Evolutionary conservation across 2,329 filamentous ascomycete genomes (phyloP).

Genomic region (Pseudogymnoascus sp.): DNA sequence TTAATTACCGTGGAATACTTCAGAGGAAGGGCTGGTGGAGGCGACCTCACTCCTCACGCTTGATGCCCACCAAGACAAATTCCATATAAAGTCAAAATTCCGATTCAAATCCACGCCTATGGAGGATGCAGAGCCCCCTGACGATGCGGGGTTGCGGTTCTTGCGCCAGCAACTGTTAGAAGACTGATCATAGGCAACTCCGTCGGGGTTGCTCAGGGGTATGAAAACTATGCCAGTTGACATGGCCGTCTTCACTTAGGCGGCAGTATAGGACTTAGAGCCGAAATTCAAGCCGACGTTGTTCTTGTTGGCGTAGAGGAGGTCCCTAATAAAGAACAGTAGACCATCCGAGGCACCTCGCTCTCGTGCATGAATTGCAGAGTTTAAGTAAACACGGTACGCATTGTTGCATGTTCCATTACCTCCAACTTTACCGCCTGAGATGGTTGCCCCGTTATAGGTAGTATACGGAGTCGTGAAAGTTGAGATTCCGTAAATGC

Average conservation of each 20-base stretch:
- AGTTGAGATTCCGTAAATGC: slow-evolving; percentile 32
- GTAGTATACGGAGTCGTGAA: slow-evolving; percentile 37
- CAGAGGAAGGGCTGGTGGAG: slow-evolving; percentile 36
- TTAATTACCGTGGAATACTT: slow-evolving; percentile 37
- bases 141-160: slow-evolving; percentile 42
- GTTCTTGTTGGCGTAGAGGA: slow-evolving; percentile 44
- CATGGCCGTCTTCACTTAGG: slow-evolving; percentile 44
- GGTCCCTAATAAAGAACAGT: slow-evolving; percentile 49
- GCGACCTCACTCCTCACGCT: slow-evolving; percentile 33
- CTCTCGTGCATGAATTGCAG: slow-evolving; percentile 50
- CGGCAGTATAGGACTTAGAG: slow-evolving; percentile 41
- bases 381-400: slow-evolving; percentile 45
- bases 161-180: slow-evolving; percentile 47
- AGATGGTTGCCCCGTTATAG: slow-evolving; percentile 34
- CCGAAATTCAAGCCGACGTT: slow-evolving; percentile 45
- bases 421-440: slow-evolving; percentile 37
- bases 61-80: slow-evolving; percentile 39
- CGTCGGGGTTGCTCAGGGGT: slow-evolving; percentile 47
- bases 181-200: slow-evolving; percentile 43
- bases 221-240: slow-evolving; percentile 46
- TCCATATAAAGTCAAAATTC: slow-evolving; percentile 52
- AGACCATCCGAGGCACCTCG: slow-evolving; percentile 48
- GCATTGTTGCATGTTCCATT: slow-evolving; percentile 33
- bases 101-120: slow-evolving; percentile 47
- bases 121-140: slow-evolving; percentile 24